Percentiles rank a stretch among this genome's conserved stretches.
These are phyloP conservation scores for Aegilops umbellulata DNA, from an alignment of 176 grass and related monocot species.

Conservation along the genomic window DNA sequence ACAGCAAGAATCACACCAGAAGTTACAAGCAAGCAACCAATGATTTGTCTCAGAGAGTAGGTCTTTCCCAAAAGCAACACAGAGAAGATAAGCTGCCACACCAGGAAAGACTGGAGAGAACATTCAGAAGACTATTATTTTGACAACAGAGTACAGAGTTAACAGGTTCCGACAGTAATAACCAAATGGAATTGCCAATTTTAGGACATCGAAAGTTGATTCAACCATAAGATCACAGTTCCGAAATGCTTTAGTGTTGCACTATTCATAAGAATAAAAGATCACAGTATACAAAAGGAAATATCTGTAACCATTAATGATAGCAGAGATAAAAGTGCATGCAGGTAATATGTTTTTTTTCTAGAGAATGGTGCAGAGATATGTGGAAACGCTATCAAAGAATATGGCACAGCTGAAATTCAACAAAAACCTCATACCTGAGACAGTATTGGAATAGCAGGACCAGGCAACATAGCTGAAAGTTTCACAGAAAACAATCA, in stretches of 20 bases:
- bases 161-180: not conserved
- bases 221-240: not conserved
- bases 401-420: constrained; percentile 8
- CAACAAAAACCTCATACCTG: constrained; percentile 55
- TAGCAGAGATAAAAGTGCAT: not conserved
- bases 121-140: constrained; percentile 13
- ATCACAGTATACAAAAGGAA: not conserved
- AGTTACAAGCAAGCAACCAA: constrained; percentile 76
- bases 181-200: not conserved
- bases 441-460: constrained; percentile 90
- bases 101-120: constrained; percentile 85
- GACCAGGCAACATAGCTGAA: constrained; percentile 88
- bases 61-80: constrained; percentile 63
- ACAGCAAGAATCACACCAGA: constrained; percentile 82
- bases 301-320: not conserved
- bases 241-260: not conserved
- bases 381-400: not conserved
- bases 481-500: not conserved
- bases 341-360: not conserved
- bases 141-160: not conserved
- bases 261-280: not conserved
- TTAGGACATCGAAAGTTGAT: not conserved
- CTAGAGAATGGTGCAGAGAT: not conserved
- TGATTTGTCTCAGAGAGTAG: constrained; percentile 60
- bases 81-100: constrained; percentile 93